Percentiles rank a stretch among this genome's conserved stretches.
Conservation (phyloP, 805 yeast genomes). For the Pichia cephalocereana region DNA sequence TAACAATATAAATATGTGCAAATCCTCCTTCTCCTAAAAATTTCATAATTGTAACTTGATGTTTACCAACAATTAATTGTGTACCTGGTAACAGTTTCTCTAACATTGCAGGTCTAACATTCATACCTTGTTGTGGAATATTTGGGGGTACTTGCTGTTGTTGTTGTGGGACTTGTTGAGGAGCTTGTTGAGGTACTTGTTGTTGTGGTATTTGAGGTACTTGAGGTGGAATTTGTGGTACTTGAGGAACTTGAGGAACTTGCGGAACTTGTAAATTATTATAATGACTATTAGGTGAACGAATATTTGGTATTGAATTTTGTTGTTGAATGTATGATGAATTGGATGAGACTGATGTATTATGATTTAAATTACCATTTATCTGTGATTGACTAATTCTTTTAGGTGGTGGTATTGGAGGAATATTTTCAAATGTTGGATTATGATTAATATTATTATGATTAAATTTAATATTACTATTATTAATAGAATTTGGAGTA, state of each 20-base stretch:
- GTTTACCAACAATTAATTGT: constrained; percentile 39
- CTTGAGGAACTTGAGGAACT: not conserved
- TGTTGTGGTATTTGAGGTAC: not conserved
- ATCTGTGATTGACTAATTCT: not conserved
- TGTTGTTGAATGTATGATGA: not conserved
- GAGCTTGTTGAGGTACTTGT: not conserved
- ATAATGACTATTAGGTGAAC: too few relatives aligned
- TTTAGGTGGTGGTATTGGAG: not conserved
- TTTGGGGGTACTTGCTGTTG: not conserved
- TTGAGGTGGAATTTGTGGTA: not conserved
- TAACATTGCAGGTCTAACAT: constrained; percentile 7
- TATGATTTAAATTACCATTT: too few relatives aligned
- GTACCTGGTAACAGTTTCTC: constrained; percentile 30
- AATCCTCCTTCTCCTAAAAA: constrained; percentile 57
- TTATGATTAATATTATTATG: too few relatives aligned
- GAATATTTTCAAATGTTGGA: not conserved
- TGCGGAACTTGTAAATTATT: not conserved
- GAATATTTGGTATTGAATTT: not conserved
- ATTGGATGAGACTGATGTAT: not conserved
- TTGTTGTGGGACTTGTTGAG: not conserved
- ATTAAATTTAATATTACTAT: too few relatives aligned
- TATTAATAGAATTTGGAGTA: too few relatives aligned
- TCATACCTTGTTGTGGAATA: not conserved
- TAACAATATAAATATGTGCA: constrained; percentile 87
- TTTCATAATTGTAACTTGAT: constrained; percentile 31